These are phyloP conservation scores for Kluyveromyces wickerhamii DNA, from an alignment of 805 yeast genomes.

Conservation along the genomic window DNA sequence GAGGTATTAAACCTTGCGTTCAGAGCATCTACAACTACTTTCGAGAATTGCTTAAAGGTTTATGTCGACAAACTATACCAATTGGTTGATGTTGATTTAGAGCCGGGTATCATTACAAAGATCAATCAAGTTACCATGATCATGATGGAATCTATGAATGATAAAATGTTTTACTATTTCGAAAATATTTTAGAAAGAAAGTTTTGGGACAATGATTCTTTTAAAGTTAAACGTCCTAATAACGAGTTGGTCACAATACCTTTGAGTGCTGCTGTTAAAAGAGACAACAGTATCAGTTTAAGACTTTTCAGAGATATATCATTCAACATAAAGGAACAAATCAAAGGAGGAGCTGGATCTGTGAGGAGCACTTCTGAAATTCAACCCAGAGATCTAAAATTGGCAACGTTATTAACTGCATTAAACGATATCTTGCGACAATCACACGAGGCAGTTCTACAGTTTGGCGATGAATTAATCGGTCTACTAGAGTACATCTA, in stretches of 20 bases:
- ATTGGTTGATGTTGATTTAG: conserved; percentile 48
- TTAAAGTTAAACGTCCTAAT: conserved; percentile 50
- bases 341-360: conserved; percentile 74
- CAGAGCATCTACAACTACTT: conserved; percentile 64
- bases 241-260: conserved; percentile 65
- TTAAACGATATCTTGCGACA: conserved; percentile 65
- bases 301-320: conserved; percentile 23
- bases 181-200: conserved; percentile 32
- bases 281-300: conserved; percentile 32
- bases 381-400: conserved; percentile 67
- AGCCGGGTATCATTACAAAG: conserved; percentile 31
- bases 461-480: conserved; percentile 37
- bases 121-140: conserved; percentile 40
- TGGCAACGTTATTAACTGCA: conserved; percentile 63
- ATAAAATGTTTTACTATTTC: conserved; percentile 41
- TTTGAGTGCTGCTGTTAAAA: conserved; percentile 61
- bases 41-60: conserved; percentile 48
- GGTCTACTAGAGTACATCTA: conserved; percentile 29
- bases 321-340: conserved; percentile 53
- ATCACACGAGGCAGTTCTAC: conserved; percentile 46
- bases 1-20: conserved; percentile 49
- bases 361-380: conserved; percentile 58
- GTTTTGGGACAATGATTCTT: conserved; percentile 43
- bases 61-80: conserved; percentile 53
- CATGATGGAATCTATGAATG: conserved; percentile 52